These are phyloP conservation scores for Glomus cerebriforme DNA, from an alignment of 192 early-diverging fungal genomes.

Conservation along the genomic window DNA sequence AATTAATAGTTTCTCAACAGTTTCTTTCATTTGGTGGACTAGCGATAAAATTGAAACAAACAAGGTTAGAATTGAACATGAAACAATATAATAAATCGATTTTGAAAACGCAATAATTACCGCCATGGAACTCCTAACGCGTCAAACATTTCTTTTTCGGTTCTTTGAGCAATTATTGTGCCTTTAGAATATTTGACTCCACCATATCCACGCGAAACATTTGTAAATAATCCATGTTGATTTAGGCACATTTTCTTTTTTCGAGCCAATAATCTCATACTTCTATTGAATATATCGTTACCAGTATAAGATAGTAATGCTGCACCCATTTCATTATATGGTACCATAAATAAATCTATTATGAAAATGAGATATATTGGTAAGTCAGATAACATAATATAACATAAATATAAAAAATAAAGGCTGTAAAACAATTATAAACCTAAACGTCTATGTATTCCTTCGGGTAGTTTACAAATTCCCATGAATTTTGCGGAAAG, in stretches of 20 bases:
- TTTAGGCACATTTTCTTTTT: slow-evolving; percentile 24
- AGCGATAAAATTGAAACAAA: neutral
- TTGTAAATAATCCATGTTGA: slow-evolving; percentile 21
- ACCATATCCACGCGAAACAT: neutral
- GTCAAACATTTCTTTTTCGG: slow-evolving; percentile 34
- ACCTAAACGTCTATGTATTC: slow-evolving; percentile 11
- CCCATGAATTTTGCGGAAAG: slow-evolving; percentile 3
- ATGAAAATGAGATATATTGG: neutral
- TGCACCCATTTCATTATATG: slow-evolving; percentile 1
- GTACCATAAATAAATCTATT: neutral
- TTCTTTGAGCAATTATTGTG: slow-evolving; percentile 14
- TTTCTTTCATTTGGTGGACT: neutral
- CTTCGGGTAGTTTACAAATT: slow-evolving; percentile 14
- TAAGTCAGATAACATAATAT: neutral
- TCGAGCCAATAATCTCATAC: slow-evolving; percentile 18
- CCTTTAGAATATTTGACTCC: slow-evolving; percentile 9
- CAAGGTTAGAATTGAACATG: neutral
- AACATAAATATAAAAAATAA: neutral
- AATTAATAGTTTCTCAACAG: neutral
- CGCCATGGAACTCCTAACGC: slow-evolving; percentile 36
- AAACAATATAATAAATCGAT: neutral
- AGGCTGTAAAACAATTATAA: too few relatives aligned
- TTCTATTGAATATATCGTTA: slow-evolving; percentile 21
- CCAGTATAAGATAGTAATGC: slow-evolving; percentile 5
- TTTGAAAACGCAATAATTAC: neutral